phyloP scores from a whole-genome alignment of 257 asterid genomes.

The Plantago ovata region DNA sequence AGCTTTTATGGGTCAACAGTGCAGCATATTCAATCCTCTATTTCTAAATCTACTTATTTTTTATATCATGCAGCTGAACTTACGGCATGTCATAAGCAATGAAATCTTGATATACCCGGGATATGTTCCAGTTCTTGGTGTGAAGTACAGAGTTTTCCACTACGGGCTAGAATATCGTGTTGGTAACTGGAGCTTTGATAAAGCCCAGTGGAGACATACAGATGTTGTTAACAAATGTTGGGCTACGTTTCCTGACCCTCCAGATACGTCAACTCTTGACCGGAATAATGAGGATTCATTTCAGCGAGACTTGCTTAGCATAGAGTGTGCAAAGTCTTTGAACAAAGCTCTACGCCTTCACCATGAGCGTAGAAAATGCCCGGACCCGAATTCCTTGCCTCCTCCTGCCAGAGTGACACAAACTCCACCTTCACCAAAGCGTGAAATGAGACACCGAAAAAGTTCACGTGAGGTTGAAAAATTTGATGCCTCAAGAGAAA shows the following conservation, averaged over 20 bases:
- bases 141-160: slow-evolving; percentile 75
- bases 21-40: neutral
- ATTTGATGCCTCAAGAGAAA: slow-evolving; percentile 18
- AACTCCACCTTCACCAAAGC: slow-evolving; percentile 22
- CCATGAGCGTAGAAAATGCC: slow-evolving; percentile 53
- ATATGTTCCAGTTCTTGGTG: slow-evolving; percentile 66
- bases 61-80: slow-evolving; percentile 52
- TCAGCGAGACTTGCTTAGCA: slow-evolving; percentile 82
- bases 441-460: slow-evolving; percentile 25
- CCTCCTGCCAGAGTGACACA: slow-evolving; percentile 25
- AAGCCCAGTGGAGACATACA: slow-evolving; percentile 79
- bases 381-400: slow-evolving; percentile 38
- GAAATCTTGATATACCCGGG: slow-evolving; percentile 92
- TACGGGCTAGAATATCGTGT: slow-evolving; percentile 84
- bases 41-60: neutral
- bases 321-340: slow-evolving; percentile 65
- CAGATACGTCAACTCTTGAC: slow-evolving; percentile 59
- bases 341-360: slow-evolving; percentile 67
- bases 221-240: slow-evolving; percentile 74
- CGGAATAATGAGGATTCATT: slow-evolving; percentile 39
- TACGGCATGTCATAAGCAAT: slow-evolving; percentile 62
- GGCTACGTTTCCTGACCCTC: slow-evolving; percentile 84
- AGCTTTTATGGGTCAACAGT: neutral
- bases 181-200: slow-evolving; percentile 87
- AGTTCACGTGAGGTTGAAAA: slow-evolving; percentile 30